phyloP scores from a whole-genome alignment of 306 rosid genomes.

The Pueraria montana region DNA sequence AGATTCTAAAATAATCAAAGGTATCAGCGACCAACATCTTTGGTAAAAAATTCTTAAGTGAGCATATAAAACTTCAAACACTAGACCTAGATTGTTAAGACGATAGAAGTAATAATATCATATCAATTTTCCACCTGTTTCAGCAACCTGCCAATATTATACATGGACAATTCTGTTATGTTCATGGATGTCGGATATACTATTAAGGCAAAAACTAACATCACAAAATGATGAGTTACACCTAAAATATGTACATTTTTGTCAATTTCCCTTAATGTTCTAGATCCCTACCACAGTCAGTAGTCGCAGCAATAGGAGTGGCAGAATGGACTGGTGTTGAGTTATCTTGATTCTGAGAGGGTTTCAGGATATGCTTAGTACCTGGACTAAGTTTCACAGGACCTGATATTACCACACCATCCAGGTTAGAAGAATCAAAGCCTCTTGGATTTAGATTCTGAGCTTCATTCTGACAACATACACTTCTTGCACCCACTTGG shows the following conservation, averaged over 20 bases:
- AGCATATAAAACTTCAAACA: slow-evolving; percentile 12
- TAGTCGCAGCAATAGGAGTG: slow-evolving; percentile 61
- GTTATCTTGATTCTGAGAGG: slow-evolving; percentile 64
- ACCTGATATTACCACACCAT: slow-evolving; percentile 57
- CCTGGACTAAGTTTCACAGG: slow-evolving; percentile 71
- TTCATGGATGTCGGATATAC: slow-evolving; percentile 11
- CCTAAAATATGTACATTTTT: slow-evolving; percentile 69
- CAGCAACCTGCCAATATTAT: slow-evolving; percentile 44
- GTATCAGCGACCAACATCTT: slow-evolving; percentile 12
- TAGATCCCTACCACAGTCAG: slow-evolving; percentile 53
- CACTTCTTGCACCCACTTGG: slow-evolving; percentile 46
- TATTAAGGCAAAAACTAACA: slow-evolving; percentile 30
- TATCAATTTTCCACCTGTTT: slow-evolving; percentile 44
- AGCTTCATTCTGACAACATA: slow-evolving; percentile 44
- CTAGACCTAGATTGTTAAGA: slow-evolving; percentile 1
- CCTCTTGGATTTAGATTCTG: slow-evolving; percentile 45
- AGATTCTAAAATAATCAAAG: slow-evolving; percentile 15
- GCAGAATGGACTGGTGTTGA: slow-evolving; percentile 63
- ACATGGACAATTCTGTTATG: slow-evolving; percentile 40
- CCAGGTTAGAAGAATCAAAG: slow-evolving; percentile 47
- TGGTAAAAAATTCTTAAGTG: slow-evolving; percentile 33
- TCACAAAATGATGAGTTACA: slow-evolving; percentile 41
- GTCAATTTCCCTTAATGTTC: slow-evolving; percentile 65
- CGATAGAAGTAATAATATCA: too few relatives aligned
- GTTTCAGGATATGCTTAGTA: slow-evolving; percentile 69